Conservation (phyloP, 2,329 filamentous ascomycete genomes). For the Aspergillus novoparasiticus region DNA sequence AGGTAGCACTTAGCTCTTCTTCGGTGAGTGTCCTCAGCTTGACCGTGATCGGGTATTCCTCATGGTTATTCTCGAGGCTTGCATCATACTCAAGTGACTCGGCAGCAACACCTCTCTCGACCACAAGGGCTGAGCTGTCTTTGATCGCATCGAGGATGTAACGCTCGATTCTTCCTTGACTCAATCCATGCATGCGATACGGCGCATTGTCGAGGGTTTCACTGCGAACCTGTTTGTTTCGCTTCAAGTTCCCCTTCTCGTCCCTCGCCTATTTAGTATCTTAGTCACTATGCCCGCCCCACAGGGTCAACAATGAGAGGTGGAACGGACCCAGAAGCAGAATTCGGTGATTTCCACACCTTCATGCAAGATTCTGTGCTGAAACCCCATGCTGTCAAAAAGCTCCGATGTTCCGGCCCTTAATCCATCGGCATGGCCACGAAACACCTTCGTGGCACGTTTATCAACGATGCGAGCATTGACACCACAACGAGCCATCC, state of each 20-base stretch:
- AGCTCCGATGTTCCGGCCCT: slow-evolving; percentile 45
- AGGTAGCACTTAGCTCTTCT: slow-evolving; percentile 53
- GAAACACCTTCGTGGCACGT: slow-evolving; percentile 39
- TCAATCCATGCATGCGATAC: slow-evolving; percentile 62
- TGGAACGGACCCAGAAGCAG: slow-evolving; percentile 43
- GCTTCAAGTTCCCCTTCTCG: slow-evolving; percentile 56
- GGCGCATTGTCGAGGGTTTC: slow-evolving; percentile 63
- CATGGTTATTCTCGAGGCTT: slow-evolving; percentile 48
- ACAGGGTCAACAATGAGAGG: background rate
- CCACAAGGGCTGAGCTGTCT: slow-evolving; percentile 53
- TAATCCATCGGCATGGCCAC: slow-evolving; percentile 26
- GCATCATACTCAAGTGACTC: slow-evolving; percentile 58
- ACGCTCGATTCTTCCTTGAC: slow-evolving; percentile 71
- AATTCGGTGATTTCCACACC: slow-evolving; percentile 70
- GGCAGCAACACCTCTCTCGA: slow-evolving; percentile 64
- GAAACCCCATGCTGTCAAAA: slow-evolving; percentile 70
- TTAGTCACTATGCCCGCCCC: background rate
- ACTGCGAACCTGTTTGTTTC: slow-evolving; percentile 63
- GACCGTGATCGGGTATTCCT: slow-evolving; percentile 63
- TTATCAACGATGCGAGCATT: slow-evolving; percentile 53
- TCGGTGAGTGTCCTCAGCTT: slow-evolving; percentile 60
- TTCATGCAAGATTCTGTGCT: slow-evolving; percentile 64
- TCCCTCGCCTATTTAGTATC: slow-evolving; percentile 35
- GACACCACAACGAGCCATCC: slow-evolving; percentile 52
- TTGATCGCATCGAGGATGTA: slow-evolving; percentile 66